Base-by-base conservation (phyloP, 768 basidiomycete genomes). In the Suillus subalutaceus region DNA sequence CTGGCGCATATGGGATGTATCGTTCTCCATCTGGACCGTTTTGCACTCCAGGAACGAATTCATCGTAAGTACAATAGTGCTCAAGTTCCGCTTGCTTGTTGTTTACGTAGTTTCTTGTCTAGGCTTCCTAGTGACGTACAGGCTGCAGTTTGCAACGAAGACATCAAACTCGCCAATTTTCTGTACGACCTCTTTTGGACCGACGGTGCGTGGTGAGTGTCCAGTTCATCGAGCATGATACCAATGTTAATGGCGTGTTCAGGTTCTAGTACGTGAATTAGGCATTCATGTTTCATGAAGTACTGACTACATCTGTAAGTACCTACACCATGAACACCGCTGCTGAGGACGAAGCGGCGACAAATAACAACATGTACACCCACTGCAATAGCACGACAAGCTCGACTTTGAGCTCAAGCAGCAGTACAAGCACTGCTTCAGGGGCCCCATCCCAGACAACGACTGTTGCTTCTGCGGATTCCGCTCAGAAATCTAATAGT, bases 361-460 rank as follows among this genome's bases (percentile, higher is more conserved):
- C 69, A 38, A 68, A 68, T 23, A 72, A 73, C 70, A 73, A 77
- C 57, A 74, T 74, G 0, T 77, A 75, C 63, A 74, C 73, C 16
- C 71, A 73, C 56, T 77, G 76, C 62, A 65, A 67, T n/a, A 55
- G 59, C 13, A 65, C 65, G 12, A 62, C 57, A 20, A 46, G 43
- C 20, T 46, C 67, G 18, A 62, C 56, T n/a, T 15, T 40, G 4
- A 53, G 44, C 20, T 67, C 71, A 13, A 57, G 56, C 20, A 16
- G 5, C 35, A n/a, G 32, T n/a, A 56, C 32, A 56, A 56, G 18
- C 35, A 62, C 66, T 16, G 40, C 65, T 20, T 53, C 56, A 37
- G 37, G 9, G 8, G 37, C 37, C 37, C 37, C 37, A 37, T 37
- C 37, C 37, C 35, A 35, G 35, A 52, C 65, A 23, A 26, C 48